phyloP scores from a whole-genome alignment of 805 yeast species.

The Vanderwaltozyma verrucispora region DNA sequence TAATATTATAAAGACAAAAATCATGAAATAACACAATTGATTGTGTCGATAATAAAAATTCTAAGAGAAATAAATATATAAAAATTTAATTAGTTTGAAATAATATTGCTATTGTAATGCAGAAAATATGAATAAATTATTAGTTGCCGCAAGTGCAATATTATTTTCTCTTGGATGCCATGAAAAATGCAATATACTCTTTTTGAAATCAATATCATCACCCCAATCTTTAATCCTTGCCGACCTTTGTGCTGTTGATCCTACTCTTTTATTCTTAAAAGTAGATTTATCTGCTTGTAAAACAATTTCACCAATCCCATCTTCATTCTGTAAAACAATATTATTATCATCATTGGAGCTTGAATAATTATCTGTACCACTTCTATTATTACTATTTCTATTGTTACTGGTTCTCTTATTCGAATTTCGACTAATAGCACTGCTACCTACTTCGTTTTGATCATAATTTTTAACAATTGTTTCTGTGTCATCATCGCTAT shows the following conservation, averaged over 20 bases:
- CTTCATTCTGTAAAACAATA: slow-evolving; percentile 5
- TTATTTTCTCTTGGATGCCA: slow-evolving; percentile 98
- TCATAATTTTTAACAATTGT: slow-evolving; percentile 11
- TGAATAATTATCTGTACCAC: not conserved
- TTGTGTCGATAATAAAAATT: too few species aligned
- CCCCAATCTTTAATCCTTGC: slow-evolving; percentile 37
- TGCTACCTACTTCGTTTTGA: slow-evolving; percentile 3
- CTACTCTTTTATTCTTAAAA: slow-evolving; percentile 48
- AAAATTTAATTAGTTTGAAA: too few species aligned
- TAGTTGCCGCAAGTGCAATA: slow-evolving; percentile 97
- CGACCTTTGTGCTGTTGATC: slow-evolving; percentile 34
- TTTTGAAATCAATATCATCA: slow-evolving; percentile 85
- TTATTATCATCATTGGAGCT: slow-evolving; percentile 4
- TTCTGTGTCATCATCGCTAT: slow-evolving; percentile 12
- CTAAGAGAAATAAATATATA: too few species aligned
- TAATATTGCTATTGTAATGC: slow-evolving; percentile 32
- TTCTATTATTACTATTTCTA: not conserved
- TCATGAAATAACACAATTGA: too few species aligned
- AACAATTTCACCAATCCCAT: slow-evolving; percentile 46
- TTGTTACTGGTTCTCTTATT: not conserved
- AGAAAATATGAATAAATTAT: slow-evolving; percentile 78
- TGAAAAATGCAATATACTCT: slow-evolving; percentile 86
- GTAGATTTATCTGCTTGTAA: slow-evolving; percentile 98
- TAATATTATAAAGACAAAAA: too few species aligned
- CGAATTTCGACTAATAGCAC: slow-evolving; percentile 2